These are phyloP conservation scores for Colletotrichum orchidophilum DNA, from an alignment of 2,329 filamentous ascomycete genomes.

Conservation along the genomic window DNA sequence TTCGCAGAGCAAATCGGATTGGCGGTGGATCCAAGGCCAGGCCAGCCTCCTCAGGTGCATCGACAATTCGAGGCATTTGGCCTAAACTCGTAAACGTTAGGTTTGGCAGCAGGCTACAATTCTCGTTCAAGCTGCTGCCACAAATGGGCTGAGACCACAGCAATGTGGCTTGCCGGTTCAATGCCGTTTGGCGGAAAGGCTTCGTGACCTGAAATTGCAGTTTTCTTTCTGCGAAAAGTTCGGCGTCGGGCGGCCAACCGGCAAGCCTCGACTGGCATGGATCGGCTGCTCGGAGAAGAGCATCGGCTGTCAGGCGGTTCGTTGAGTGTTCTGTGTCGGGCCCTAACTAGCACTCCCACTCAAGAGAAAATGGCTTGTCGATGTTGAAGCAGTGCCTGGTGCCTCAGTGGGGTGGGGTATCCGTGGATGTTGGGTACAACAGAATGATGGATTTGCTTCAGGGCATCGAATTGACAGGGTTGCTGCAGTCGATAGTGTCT, in stretches of 20 bases:
- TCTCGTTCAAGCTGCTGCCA: not conserved
- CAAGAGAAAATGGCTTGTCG: conserved; percentile 1
- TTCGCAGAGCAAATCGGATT: not conserved
- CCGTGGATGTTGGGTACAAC: not conserved
- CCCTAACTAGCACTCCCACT: conserved; percentile 5
- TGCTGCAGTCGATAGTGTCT: conserved; percentile 11
- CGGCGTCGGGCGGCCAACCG: conserved; percentile 7
- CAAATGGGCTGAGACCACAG: not conserved
- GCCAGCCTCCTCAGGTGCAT: not conserved
- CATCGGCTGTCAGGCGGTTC: not conserved
- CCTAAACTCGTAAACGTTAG: not conserved
- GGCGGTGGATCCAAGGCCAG: not conserved
- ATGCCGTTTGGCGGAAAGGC: conserved; percentile 5
- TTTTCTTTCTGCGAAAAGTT: not conserved
- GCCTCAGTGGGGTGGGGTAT: not conserved
- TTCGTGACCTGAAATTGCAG: conserved; percentile 1
- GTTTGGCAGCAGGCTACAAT: not conserved
- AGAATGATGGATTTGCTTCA: not conserved
- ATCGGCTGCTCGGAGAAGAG: not conserved
- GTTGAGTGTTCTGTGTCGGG: not conserved
- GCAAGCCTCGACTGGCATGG: not conserved
- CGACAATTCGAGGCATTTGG: not conserved
- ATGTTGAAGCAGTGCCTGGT: not conserved
- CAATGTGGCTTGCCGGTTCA: not conserved
- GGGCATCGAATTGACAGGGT: conserved; percentile 2